Base-by-base conservation (phyloP, 768 basidiomycete species). In the Russula sp. region DNA sequence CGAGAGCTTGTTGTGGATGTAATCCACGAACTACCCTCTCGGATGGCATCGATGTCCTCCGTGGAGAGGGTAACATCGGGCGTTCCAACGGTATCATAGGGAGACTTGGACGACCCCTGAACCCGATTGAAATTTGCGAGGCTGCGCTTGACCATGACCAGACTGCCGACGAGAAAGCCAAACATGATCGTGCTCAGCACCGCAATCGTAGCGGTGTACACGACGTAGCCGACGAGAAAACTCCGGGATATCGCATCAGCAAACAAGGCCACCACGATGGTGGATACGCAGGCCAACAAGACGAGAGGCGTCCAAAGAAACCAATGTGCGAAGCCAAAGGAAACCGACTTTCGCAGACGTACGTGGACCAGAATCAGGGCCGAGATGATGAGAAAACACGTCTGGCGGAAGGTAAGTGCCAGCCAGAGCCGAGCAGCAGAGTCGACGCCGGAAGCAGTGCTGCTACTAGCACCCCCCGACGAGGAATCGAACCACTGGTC, bases 21-120 rank as follows among this genome's bases (percentile, higher is more conserved):
- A 62, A 90, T 82, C 87, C 88, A 90, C n/a, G 88, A 88, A 52
- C 82, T 83, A 54, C 87, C 87, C 65, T 90, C 88, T 22, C 83
- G 83, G 55, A 90, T 77, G 20, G 77, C 86, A 62, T 89, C 85
- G 52, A 90, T 77, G 56, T 90, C 88, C 66, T 88, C 86, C 0
- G 85, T 85, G 18, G 79, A 78, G 67, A 88, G 87, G 0, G 86
- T 86, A 0, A 82, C 82, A 34, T 84, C 74, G 18, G 81, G 78
- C 64, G 81, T 79, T 67, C 82, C 79, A 60, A 81, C 81, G 35
- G 77, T 69, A 61, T 79, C 71, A 63, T 75, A 74, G 20, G 78
- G 10, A 7, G 50, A n/a, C 35, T n/a, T 25, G 2, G 25, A 75
- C 57, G 85, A 80, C 10, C 72, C 25, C 25, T 8, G 66, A 7